phyloP scores from a whole-genome alignment of 805 yeast species.

The Starmerella ratchasimensis region DNA sequence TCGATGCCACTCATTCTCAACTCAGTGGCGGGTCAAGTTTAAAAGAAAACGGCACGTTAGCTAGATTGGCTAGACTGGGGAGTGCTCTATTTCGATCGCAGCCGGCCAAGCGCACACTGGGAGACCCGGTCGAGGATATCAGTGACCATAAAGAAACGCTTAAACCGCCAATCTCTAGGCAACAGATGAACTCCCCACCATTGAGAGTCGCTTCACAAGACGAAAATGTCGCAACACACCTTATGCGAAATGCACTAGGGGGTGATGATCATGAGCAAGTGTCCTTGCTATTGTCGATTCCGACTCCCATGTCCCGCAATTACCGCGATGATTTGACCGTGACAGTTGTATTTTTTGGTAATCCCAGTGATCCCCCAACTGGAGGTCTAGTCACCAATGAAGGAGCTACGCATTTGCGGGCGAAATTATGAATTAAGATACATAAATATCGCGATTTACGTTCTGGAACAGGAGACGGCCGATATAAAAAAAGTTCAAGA shows the following conservation, averaged over 20 bases:
- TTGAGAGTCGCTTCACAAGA: constrained; percentile 43
- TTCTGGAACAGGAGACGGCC: background rate
- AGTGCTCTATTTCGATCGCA: constrained; percentile 11
- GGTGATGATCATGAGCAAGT: constrained; percentile 80
- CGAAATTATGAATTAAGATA: constrained; percentile 18
- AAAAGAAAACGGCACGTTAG: background rate
- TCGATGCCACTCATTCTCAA: background rate
- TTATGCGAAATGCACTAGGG: constrained; percentile 87
- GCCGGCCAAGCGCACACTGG: constrained; percentile 12
- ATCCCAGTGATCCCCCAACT: constrained; percentile 19
- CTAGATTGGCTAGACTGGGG: constrained; percentile 13
- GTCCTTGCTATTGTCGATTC: constrained; percentile 76
- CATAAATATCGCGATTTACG: background rate
- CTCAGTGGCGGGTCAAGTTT: background rate
- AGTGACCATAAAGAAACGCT: constrained; percentile 37
- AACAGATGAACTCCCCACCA: constrained; percentile 5
- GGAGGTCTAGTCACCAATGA: constrained; percentile 24
- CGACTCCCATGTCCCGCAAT: constrained; percentile 78
- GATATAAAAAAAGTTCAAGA: background rate
- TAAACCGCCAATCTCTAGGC: constrained; percentile 60
- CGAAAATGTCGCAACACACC: constrained; percentile 79
- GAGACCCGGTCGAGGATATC: constrained; percentile 25
- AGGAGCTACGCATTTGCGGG: constrained; percentile 20
- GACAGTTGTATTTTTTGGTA: constrained; percentile 86
- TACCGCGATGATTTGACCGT: constrained; percentile 94